Evolutionary conservation across 768 basidiomycete species (phyloP), one percentile per base, ranked within the genome.

Genomic region (Chalciporus piperatus): DNA sequence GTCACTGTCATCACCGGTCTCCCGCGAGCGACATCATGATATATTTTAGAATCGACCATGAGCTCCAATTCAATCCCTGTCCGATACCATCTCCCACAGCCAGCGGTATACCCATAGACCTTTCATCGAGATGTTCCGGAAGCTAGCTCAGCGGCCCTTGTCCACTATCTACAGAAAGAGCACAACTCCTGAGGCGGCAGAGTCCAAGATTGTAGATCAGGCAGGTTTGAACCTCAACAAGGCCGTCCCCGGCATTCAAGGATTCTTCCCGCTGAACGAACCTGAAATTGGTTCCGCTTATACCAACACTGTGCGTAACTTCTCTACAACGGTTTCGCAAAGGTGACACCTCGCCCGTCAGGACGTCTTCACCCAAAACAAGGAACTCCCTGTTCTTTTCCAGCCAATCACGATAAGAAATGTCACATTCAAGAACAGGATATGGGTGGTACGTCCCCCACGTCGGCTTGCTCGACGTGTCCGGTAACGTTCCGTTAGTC

Each of bases 391-490:
- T 0, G 63, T 73, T 40, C 66, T 92, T 13, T 92, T 92, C 69
- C 68, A 81, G 51, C 82, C 86, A 5, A 58, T 92, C 20, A 83
- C 73, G 9, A 76, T 93, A 32, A 72, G 77, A 43, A 78, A 76
- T 25, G 67, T 81, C 1, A 75, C 73, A 6, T 88, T 93, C 74
- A 86, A 87, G 66, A 91, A 92, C 66, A 72, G 89, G 47, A 80
- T 87, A 37, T 88, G 80, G 57, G 85, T 83, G 47, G 85, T 83
- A 47, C 16, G 50, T 37, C 11, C 45, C 10, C 23, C 27, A 11
- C 27, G 2, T 41, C 9, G 17, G 46, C 16, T 43, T 43, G 41
- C 38, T 23, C 14, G 25, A 20, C 13, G 12, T 51, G 17, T 40
- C 14, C 41, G 23, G 22, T 47, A 38, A 45, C 12, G 6, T 47